Conservation (phyloP, 2,329 filamentous ascomycete genomes). For the Helotiales sp. region DNA sequence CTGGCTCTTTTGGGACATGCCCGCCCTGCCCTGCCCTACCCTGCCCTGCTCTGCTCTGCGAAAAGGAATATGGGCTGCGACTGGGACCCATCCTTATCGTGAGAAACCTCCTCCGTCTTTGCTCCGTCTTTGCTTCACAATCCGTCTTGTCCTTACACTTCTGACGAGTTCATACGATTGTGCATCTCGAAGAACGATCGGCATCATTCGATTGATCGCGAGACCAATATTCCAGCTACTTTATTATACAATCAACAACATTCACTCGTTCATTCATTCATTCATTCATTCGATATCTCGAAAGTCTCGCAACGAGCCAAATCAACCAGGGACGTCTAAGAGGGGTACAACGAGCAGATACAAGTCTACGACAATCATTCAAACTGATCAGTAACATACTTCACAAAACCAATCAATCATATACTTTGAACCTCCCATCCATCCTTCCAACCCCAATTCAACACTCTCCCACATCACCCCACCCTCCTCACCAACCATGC, state of each 20-base stretch:
- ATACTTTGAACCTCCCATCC: not conserved
- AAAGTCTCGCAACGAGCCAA: not conserved
- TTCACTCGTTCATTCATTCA: too few species aligned
- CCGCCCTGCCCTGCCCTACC: too few species aligned
- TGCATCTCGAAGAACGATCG: conserved; percentile 3
- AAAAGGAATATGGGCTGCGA: conserved; percentile 17
- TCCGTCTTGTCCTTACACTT: conserved; percentile 11
- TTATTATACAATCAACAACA: not conserved
- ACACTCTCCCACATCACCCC: not conserved
- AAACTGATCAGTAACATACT: not conserved
- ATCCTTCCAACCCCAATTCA: not conserved
- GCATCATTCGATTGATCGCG: conserved; percentile 10
- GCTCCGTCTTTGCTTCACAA: conserved; percentile 13
- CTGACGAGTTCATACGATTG: conserved; percentile 6
- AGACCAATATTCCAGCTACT: not conserved
- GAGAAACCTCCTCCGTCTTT: not conserved
- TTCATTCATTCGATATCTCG: not conserved
- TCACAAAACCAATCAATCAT: not conserved
- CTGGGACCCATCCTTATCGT: conserved; percentile 23
- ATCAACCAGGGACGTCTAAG: not conserved
- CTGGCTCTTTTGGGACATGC: conserved; percentile 1
- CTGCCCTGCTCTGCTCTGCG: not conserved
- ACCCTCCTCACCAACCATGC: conserved; percentile 37
- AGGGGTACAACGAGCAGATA: not conserved
- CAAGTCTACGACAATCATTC: not conserved